phyloP scores from a whole-genome alignment of 352 stramenopile genomes.

The Phytophthora fragariae region DNA sequence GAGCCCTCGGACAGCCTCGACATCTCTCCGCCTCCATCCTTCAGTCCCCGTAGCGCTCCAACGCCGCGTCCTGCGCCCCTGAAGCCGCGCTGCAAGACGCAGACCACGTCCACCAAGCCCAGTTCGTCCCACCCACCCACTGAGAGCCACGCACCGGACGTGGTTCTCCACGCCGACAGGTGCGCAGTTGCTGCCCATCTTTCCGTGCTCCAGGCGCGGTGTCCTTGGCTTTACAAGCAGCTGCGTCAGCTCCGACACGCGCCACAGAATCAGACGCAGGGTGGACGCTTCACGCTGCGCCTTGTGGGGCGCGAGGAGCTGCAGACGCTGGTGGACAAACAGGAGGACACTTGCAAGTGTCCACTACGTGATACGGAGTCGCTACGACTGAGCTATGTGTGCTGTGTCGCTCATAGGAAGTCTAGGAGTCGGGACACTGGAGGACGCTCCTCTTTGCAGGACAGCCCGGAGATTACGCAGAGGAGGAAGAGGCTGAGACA shows the following conservation, averaged over 20 bases:
- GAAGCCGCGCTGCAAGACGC: not conserved
- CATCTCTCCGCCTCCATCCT: not conserved
- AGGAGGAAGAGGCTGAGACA: constrained; percentile 33
- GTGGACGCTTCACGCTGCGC: constrained; percentile 12
- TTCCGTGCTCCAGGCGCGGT: constrained; percentile 40
- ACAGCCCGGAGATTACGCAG: constrained; percentile 18
- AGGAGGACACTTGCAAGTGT: constrained; percentile 18
- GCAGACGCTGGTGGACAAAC: constrained; percentile 5
- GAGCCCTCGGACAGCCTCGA: not conserved
- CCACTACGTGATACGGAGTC: constrained; percentile 15
- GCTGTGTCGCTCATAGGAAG: constrained; percentile 19
- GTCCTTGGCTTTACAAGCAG: constrained; percentile 49
- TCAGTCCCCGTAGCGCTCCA: not conserved
- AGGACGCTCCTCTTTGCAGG: not conserved
- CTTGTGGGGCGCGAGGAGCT: constrained; percentile 27
- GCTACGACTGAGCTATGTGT: constrained; percentile 31
- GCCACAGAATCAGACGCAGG: not conserved
- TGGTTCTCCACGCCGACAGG: constrained; percentile 55
- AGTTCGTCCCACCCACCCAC: constrained; percentile 14
- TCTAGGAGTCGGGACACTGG: not conserved
- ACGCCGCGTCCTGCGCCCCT: not conserved
- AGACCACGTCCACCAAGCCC: not conserved
- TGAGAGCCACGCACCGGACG: constrained; percentile 39
- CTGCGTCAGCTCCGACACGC: constrained; percentile 35
- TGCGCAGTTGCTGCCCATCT: constrained; percentile 63